Percentiles rank a stretch among this genome's conserved stretches.
phyloP scores from a whole-genome alignment of 257 asterid genomes.

The Nyctanthes arbortristis region DNA sequence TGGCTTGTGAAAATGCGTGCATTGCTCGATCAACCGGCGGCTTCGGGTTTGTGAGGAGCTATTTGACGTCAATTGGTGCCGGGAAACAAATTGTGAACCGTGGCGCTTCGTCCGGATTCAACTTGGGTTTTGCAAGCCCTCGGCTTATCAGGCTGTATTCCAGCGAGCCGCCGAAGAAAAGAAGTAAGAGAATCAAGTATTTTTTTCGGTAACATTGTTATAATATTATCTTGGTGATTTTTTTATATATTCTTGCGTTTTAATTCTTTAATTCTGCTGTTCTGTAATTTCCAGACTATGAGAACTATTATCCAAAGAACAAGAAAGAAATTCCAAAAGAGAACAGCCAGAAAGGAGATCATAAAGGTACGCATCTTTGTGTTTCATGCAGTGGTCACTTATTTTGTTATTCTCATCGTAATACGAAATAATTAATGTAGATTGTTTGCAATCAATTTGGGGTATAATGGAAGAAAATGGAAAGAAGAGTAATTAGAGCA shows the following conservation, averaged over 20 bases:
- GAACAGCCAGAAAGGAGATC: constrained; percentile 45
- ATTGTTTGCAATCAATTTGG: not conserved
- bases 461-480: not conserved
- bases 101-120: constrained; percentile 30
- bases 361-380: constrained; percentile 45
- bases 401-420: constrained; percentile 1
- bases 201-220: constrained; percentile 10
- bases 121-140: constrained; percentile 32
- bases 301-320: constrained; percentile 58
- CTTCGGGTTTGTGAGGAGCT: constrained; percentile 47
- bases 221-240: not conserved
- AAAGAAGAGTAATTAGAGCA: not conserved
- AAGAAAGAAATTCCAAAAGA: constrained; percentile 57
- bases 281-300: constrained; percentile 56
- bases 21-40: constrained; percentile 34
- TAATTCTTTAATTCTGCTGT: constrained; percentile 20
- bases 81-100: constrained; percentile 34
- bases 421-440: too few species aligned
- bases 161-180: constrained; percentile 58
- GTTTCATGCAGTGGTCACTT: not conserved
- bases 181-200: constrained; percentile 38
- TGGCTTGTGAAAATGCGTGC: constrained; percentile 30
- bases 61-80: constrained; percentile 52
- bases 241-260: not conserved
- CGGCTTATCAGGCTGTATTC: constrained; percentile 58